These are phyloP conservation scores for Lasiodiplodia citricola DNA, from an alignment of 2,329 filamentous ascomycete species.

Conservation along the genomic window DNA sequence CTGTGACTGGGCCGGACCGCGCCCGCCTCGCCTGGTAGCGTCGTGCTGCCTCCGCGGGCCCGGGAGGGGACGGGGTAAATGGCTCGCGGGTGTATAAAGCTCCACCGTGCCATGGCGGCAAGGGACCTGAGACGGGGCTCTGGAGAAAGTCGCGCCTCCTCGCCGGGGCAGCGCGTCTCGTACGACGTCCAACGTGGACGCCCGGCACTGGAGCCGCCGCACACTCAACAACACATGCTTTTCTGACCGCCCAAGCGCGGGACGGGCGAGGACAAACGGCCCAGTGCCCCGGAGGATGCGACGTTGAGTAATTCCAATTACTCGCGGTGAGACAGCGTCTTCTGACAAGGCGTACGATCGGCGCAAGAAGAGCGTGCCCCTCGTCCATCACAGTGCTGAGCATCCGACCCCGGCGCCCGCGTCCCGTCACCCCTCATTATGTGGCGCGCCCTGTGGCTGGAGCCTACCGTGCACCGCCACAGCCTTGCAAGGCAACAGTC, in stretches of 20 bases:
- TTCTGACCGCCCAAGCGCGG: slow-evolving; percentile 2
- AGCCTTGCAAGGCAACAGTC: slow-evolving; percentile 5
- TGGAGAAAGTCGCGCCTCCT: slow-evolving; percentile 13
- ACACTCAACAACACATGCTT: slow-evolving; percentile 13
- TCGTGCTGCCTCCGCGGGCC: background rate
- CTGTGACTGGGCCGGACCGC: slow-evolving; percentile 3
- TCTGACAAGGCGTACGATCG: slow-evolving; percentile 9
- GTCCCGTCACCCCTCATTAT: background rate
- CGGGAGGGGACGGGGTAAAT: slow-evolving; percentile 2
- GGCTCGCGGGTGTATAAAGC: slow-evolving; percentile 21
- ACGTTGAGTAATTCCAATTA: slow-evolving; percentile 17
- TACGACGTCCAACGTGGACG: slow-evolving; percentile 23
- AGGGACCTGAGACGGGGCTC: slow-evolving; percentile 5
- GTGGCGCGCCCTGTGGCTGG: background rate
- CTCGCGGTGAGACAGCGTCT: slow-evolving; percentile 20
- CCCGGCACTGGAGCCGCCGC: slow-evolving; percentile 11
- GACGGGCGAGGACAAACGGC: background rate
- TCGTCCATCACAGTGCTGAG: slow-evolving; percentile 19
- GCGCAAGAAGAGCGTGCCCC: slow-evolving; percentile 5
- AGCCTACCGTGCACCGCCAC: background rate
- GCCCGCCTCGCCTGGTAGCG: background rate
- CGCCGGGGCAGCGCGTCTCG: slow-evolving; percentile 7
- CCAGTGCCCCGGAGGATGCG: background rate
- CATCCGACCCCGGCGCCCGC: background rate
- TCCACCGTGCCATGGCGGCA: slow-evolving; percentile 13